Base-by-base conservation (phyloP, 2,329 filamentous ascomycete genomes). In the Aspergillus ustus region DNA sequence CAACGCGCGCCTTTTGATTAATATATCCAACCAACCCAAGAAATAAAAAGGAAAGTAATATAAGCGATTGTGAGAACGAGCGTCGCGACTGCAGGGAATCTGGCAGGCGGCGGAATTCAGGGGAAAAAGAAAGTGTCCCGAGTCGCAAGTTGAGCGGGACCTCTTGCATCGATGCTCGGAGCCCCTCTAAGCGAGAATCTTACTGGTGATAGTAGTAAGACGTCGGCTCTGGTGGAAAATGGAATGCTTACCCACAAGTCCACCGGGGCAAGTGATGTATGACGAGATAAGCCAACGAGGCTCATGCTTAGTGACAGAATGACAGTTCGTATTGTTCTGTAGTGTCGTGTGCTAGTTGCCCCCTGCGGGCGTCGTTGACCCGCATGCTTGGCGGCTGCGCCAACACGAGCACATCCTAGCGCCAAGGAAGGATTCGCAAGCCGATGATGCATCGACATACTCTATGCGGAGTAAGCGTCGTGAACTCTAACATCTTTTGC, bases 111-210 rank as follows among this genome's bases (percentile, higher is more conserved):
- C 8, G 15, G 15, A 11, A 40, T 40, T 40, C 11, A 54, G 52
- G 54, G 40, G 50, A 55, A 50, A 46, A 40, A 60, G 51, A 51
- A 54, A 60, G 43, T 25, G 64, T 59, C 66, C 64, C 60, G 64
- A 67, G 63, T 63, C 64, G 64, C 61, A 61, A 61, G 65, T 66
- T 63, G 66, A 66, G 68, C 68, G 68, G 68, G 67, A 70, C 67
- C 66, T 70, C 69, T 70, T 66, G 67, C 67, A 69, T 54, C 60
- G 64, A 65, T 63, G 65, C 65, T 62, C 63, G 57, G 67, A 64
- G 66, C 63, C 57, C 74, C 85, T 85, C 86, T 88, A 87, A 87
- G 86, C 85, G 85, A 86, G 85, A 87, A 88, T 87, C 85, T 87
- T 88, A 40, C 34, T 15, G 34, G 34, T 11, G 34, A 40, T 40